Conservation (phyloP, 139 green algal species). For the Closterium sp. region DNA sequence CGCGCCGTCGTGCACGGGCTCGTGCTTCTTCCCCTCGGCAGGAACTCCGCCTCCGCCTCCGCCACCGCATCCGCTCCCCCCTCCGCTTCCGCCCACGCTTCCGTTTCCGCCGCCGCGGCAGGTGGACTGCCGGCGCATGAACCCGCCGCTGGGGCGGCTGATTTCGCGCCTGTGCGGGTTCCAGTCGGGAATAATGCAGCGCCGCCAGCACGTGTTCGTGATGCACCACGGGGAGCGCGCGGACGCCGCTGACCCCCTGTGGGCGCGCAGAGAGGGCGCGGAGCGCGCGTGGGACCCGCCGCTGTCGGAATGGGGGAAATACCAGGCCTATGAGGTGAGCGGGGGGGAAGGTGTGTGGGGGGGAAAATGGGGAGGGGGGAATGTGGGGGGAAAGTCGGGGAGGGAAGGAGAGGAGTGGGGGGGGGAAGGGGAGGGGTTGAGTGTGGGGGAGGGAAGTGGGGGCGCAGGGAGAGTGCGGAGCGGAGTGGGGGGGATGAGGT, state of each 20-base stretch:
- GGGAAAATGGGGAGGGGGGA: no score
- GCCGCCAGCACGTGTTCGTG: constrained; percentile 34
- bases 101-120: neutral
- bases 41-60: neutral
- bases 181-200: neutral
- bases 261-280: constrained; percentile 4
- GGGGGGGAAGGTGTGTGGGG: no score
- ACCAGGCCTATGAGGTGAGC: constrained; percentile 27
- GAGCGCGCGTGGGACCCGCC: constrained; percentile 45
- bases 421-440: no score
- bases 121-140: neutral
- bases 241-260: constrained; percentile 20
- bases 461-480: no score
- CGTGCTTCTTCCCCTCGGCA: neutral
- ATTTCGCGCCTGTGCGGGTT: neutral
- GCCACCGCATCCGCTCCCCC: no score
- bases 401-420: no score
- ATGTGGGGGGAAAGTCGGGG: no score
- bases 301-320: constrained; percentile 35
- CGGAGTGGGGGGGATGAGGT: no score
- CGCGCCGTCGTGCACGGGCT: neutral
- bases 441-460: no score
- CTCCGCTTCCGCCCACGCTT: neutral
- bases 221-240: constrained; percentile 47
- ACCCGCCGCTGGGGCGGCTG: neutral